Evolutionary conservation across 495 filamentous ascomycete species (phyloP), one percentile per base, ranked within the genome.

Genomic region (Cercophora newfieldiana): DNA sequence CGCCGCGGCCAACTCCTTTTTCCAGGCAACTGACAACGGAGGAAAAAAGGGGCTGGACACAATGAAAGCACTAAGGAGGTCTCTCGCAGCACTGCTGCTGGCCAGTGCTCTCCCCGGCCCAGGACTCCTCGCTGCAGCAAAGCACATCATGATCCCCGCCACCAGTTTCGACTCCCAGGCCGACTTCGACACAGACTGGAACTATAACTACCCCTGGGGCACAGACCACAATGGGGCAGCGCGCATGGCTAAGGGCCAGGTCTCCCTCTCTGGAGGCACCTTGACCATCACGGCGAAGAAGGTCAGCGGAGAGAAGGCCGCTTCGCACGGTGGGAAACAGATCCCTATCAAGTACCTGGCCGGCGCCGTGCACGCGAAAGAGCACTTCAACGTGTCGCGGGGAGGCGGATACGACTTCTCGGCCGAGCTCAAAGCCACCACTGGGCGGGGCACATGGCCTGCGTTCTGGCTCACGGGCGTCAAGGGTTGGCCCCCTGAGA

Each of bases 391-490:
- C 59, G 78, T 83, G 30, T 60, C 79, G 14, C 74, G 72, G 21
- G 80, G 79, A 16, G 83, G 84, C 1, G 84, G 82, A 0, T 82
- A 83, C 47, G 81, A 84, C 66, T 86, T 87, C 68, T 74, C 71
- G 7, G 77, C 79, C 50, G 80, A 84, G 58, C 85, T 88, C 71
- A 72, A 77, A 54, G 86, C 86, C 0, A 77, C 84, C 0, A 81
- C 80, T 1, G 74, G 75, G 0, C 75, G 75, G 56, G 86, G 86
- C 0, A 87, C 85, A 0, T 87, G 85, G 85, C 85, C 85, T 4
- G 86, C 86, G 0, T 83, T 91, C 22, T 90, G 88, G 88, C 73
- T 90, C 7, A 86, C 86, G 0, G 87, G 84, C 18, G 82, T 84
- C 0, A 70, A 78, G 19, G 82, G 85, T 33, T 90, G 88, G 88